Percentiles rank a stretch among this genome's conserved stretches.
Conservation (phyloP, 208 protist genomes). For the Trypanosoma caninum region DNA sequence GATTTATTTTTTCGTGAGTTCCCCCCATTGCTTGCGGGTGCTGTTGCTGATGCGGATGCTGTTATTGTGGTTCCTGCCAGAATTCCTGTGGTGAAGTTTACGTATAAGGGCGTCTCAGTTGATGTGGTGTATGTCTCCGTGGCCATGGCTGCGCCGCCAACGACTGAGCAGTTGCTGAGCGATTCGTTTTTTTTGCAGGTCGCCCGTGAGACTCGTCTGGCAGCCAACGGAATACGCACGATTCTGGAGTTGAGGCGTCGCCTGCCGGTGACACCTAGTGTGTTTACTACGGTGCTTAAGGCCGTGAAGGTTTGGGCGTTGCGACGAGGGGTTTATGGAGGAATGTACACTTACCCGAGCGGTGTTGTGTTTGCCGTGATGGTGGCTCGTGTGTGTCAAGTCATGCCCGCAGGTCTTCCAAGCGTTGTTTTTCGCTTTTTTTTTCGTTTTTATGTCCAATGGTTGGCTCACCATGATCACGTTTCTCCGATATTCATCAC, state of each 20-base stretch:
- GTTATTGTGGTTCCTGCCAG: conserved; percentile 63
- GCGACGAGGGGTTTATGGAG: conserved; percentile 93
- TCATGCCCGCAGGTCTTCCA: conserved; percentile 81
- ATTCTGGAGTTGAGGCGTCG: conserved; percentile 58
- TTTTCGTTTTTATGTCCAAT: conserved; percentile 73
- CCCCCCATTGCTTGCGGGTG: conserved; percentile 31
- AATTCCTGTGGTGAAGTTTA: conserved; percentile 84
- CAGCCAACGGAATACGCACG: conserved; percentile 77
- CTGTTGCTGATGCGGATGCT: conserved; percentile 35
- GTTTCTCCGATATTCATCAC: conserved; percentile 71
- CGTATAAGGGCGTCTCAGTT: conserved; percentile 41
- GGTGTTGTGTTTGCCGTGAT: conserved; percentile 96
- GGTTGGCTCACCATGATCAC: conserved; percentile 42
- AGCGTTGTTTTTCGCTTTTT: conserved; percentile 88
- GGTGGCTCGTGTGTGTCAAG: conserved; percentile 92
- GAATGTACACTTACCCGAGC: conserved; percentile 94
- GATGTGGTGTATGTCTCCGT: conserved; percentile 79
- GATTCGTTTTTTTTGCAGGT: conserved; percentile 62
- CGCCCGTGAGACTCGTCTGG: conserved; percentile 39
- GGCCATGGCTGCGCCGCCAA: conserved; percentile 45
- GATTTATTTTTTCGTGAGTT: conserved; percentile 54
- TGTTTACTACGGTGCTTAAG: conserved; percentile 54
- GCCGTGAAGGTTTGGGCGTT: conserved; percentile 82
- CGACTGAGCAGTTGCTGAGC: conserved; percentile 41
- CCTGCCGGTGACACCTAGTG: conserved; percentile 38